Base-by-base conservation (phyloP, 305 asterid species). In the Fraxinus angustifolia region DNA sequence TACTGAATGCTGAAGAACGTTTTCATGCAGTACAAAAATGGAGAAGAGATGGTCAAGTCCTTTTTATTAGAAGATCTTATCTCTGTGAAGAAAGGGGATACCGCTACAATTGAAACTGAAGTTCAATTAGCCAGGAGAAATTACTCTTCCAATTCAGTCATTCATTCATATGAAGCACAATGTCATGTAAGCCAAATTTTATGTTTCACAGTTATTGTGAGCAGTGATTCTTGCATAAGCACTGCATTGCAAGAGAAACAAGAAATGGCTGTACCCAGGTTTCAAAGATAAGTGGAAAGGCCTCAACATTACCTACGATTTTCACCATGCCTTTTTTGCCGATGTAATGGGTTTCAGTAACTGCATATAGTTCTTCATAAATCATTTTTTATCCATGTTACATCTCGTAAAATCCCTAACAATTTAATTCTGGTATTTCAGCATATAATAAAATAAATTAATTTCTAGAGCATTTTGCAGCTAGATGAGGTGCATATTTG, bases 111-210 rank as follows among this genome's bases (percentile, higher is more conserved):
- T 36, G 79, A 83, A 87, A 83, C 78, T 79, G 90, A 84, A 77
- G 74, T 71, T 65, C 91, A 90, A 87, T 84, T 79, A 76, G 80
- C 85, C 82, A 85, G 86, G 87, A 85, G 86, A 84, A 88, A 82
- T 82, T 8, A 58, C 82, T 83, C 92, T 62, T 83, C 82, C 73
- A 70, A 85, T 76, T 86, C 94, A 77, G 86, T 85, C 83, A 88
- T 97, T 82, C 87, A 72, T 82, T 83, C 96, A 85, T 71, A 34
- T 84, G 88, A 87, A 86, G 87, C 79, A 81, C 85, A 81, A 33
- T 93, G 98, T 85, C 87, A 84, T 84, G 98, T 93, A 93, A 86
- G 96, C 82, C 78, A 80, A 71, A 35, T 73, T 68, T 60, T 68
- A 60, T 80, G 73, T 80, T 60, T 82, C 36, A 72, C 26, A 56